phyloP scores from a whole-genome alignment of 1,284 basidiomycete genomes.

The Blastosporella zonata region DNA sequence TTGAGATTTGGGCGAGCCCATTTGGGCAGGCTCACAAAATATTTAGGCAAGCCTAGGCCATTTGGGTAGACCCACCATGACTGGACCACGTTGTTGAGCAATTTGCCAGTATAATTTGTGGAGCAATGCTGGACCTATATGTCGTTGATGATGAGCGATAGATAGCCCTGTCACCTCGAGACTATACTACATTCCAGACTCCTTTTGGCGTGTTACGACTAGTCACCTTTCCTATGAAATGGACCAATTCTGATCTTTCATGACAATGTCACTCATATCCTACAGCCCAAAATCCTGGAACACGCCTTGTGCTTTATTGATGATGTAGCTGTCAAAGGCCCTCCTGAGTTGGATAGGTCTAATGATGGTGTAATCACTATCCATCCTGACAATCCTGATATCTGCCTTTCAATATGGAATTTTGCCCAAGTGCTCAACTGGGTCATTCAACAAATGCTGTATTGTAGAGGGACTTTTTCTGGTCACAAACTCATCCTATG shows the following conservation, averaged over 20 bases:
- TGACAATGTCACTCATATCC: constrained; percentile 32
- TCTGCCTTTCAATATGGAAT: constrained; percentile 21
- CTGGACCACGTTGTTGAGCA: constrained; percentile 29
- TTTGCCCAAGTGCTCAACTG: constrained; percentile 17
- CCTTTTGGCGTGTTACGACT: constrained; percentile 21
- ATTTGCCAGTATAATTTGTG: constrained; percentile 30
- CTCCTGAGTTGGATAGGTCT: constrained; percentile 7
- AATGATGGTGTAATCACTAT: constrained; percentile 16
- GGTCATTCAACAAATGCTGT: too few relatives aligned
- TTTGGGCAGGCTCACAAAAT: too few relatives aligned
- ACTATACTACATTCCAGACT: constrained; percentile 30
- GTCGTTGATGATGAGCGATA: constrained; percentile 28
- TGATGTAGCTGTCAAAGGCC: constrained; percentile 23
- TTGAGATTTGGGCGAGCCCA: too few relatives aligned
- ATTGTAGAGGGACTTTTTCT: too few relatives aligned
- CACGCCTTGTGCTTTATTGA: constrained; percentile 32
- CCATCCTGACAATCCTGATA: constrained; percentile 20
- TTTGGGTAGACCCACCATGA: too few relatives aligned
- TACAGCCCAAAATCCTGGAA: constrained; percentile 34
- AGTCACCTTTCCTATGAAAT: constrained; percentile 32
- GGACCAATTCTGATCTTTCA: constrained; percentile 40
- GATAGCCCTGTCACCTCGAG: constrained; percentile 25
- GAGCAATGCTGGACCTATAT: constrained; percentile 30
- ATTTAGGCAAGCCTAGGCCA: too few relatives aligned
- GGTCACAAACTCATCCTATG: too few relatives aligned